Conservation (phyloP, 306 rosid genomes). For the Glycine tomentella region DNA sequence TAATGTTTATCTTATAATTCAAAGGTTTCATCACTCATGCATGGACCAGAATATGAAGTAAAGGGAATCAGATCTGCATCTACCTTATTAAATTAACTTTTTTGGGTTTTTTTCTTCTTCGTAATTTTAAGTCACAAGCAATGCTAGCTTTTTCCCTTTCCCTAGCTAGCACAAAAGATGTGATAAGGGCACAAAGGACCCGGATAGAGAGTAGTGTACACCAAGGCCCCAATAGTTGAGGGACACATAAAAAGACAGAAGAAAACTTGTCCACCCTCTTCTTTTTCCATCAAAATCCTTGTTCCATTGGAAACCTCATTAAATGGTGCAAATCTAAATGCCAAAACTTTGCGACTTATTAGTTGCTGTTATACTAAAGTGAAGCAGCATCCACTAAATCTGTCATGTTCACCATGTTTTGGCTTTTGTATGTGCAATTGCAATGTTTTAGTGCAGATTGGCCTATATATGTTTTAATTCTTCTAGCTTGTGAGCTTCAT, state of each 20-base stretch:
- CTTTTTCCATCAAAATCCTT: conserved; percentile 35
- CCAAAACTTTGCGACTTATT: conserved; percentile 48
- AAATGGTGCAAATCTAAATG: conserved; percentile 46
- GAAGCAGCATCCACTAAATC: conserved; percentile 66
- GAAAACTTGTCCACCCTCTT: conserved; percentile 39
- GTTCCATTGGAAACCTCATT: conserved; percentile 45
- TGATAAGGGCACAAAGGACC: conserved; percentile 39
- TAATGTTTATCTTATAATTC: conserved; percentile 10
- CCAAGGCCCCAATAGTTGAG: conserved; percentile 33
- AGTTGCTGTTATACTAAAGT: conserved; percentile 60
- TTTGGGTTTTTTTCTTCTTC: not conserved
- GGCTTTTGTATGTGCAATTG: not conserved
- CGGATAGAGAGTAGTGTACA: conserved; percentile 11
- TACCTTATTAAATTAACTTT: conserved; percentile 6
- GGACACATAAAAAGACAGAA: conserved; percentile 43
- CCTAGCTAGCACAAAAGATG: not conserved
- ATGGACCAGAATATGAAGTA: conserved; percentile 45
- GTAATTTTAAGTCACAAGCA: not conserved
- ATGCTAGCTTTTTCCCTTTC: not conserved
- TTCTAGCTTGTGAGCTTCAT: too few relatives aligned
- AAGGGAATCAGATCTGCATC: conserved; percentile 25
- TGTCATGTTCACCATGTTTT: conserved; percentile 49
- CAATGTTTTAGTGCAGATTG: conserved; percentile 48
- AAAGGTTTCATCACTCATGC: conserved; percentile 29
- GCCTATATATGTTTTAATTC: not conserved